Base-by-base conservation (phyloP, 2,329 filamentous ascomycete species). In the Teratosphaeria zuluensis region DNA sequence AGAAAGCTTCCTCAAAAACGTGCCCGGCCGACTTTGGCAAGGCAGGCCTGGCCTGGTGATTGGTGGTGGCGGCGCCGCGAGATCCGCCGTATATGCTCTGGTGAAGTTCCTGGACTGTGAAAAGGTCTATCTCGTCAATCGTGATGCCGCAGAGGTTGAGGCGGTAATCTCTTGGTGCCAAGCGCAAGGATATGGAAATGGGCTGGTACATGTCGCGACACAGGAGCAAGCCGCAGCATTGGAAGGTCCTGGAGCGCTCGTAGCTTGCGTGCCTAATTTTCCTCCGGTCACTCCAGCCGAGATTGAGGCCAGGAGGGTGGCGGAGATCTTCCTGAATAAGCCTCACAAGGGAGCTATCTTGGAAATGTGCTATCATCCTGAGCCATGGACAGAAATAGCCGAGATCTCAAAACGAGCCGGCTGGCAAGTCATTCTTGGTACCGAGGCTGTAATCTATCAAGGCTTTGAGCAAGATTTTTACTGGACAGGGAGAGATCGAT, bases 321-420 rank as follows among this genome's bases (percentile, higher is more conserved):
- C 80, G 0, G 78, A 83, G 66, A 71, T 75, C 2, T 80, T 82
- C 56, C 60, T 82, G 35, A 64, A 64, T 30, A 78, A 77, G 57
- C 68, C 76, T 32, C 74, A 80, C 61, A 86, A 87, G 72, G 88
- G 87, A 6, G 84, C 84, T 6, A 82, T 92, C 58, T 71, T 92
- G 60, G 88, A 92, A 72, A 92, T 92, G 88, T 91, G 88, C 77
- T 92, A 92, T 70, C 89, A 91, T 69, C 89, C 89, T 0, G 72
- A 79, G 2, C 85, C 87, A 0, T 85, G 82, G 71, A 92, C 89
- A 0, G 78, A 81, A 64, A 81, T 90, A 54, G 84, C 82, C 1
- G 80, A 78, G 51, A 66, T 90, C 51, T 83, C 85, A 0, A 78
- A 83, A 65, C 72, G 75, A 2, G 77, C 78, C 9, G 85, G 85